Evolutionary conservation across 106 monocot genomes (phyloP).

Genomic region (Dendrobium officinale): DNA sequence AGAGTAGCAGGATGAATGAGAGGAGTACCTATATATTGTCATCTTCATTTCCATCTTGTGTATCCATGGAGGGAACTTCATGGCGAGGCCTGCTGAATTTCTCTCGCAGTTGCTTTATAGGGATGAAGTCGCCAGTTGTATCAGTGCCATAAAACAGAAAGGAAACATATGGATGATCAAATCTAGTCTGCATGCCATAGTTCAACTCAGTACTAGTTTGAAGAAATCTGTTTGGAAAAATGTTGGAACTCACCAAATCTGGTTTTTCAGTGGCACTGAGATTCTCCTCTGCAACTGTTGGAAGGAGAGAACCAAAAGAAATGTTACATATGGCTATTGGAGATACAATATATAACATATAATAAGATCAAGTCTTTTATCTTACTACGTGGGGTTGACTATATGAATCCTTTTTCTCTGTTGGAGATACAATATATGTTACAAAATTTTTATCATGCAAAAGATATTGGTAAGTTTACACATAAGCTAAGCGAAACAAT

Average conservation of each 20-base stretch:
- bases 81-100: slow-evolving; percentile 76
- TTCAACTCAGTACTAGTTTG: slow-evolving; percentile 1
- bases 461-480: not conserved
- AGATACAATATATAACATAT: not conserved
- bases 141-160: slow-evolving; percentile 89
- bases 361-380: no score
- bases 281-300: slow-evolving; percentile 84
- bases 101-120: slow-evolving; percentile 78
- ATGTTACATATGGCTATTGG: not conserved
- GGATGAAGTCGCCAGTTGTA: slow-evolving; percentile 86
- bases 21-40: not conserved
- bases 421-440: not conserved
- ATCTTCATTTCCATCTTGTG: slow-evolving; percentile 31
- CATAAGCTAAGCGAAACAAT: no score
- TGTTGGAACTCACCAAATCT: slow-evolving; percentile 35
- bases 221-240: not conserved
- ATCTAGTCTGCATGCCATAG: slow-evolving; percentile 43
- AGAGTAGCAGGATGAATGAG: no score
- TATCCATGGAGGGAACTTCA: slow-evolving; percentile 50
- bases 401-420: no score
- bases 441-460: not conserved
- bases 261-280: slow-evolving; percentile 40
- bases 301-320: not conserved
- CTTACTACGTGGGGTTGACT: no score
- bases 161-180: slow-evolving; percentile 83